Evolutionary conservation across 768 basidiomycete species (phyloP), one percentile per base, ranked within the genome.

Genomic region (Steccherinum ochraceum): DNA sequence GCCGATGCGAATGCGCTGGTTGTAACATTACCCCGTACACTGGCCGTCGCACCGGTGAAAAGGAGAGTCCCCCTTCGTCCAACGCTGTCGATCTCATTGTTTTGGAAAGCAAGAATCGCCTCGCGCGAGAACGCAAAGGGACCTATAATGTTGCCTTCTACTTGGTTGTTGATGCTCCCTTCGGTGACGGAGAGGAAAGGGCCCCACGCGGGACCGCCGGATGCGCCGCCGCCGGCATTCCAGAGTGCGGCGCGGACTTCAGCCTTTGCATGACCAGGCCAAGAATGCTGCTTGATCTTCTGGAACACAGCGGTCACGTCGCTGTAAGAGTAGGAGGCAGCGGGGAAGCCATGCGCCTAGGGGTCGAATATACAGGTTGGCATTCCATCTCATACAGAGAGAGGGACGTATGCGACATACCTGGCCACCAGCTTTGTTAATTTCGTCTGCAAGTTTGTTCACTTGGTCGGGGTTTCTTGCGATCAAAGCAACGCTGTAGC

Each of bases 31-130:
- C 74, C 74, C 19, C 74, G 55, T 40, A 63, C 25, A 21, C 68
- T 64, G 1, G 73, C 72, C 10, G 73, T 75, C 27, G 74, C 74
- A 18, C 72, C 71, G 0, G 74, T 75, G 60, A 75, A 73, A 23
- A 75, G 56, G 7, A 75, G 59, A 30, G 71, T 70, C 18, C 73
- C 74, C 24, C 71, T 63, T 48, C 67, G 65, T 1, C 71, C 70
- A 10, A 53, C 45, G 40, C 52, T 61, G 47, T 69, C 57, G 47
- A 68, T 30, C 11, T 50, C 35, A 52, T 69, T 69, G 48, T 59
- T 46, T 46, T 64, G 53, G 61, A 73, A 72, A 13, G 63, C 59
- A 20, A 64, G 51, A 46, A 73, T 61, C 12, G 59, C 59, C 55
- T 67, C 61, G 30, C 59, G 60, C 26, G 71, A 56, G 56, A 75